Percentiles rank a stretch among this genome's conserved stretches.
Conservation (phyloP, 225 moss, liverwort and hornwort species). For the Lunularia cruciata region DNA sequence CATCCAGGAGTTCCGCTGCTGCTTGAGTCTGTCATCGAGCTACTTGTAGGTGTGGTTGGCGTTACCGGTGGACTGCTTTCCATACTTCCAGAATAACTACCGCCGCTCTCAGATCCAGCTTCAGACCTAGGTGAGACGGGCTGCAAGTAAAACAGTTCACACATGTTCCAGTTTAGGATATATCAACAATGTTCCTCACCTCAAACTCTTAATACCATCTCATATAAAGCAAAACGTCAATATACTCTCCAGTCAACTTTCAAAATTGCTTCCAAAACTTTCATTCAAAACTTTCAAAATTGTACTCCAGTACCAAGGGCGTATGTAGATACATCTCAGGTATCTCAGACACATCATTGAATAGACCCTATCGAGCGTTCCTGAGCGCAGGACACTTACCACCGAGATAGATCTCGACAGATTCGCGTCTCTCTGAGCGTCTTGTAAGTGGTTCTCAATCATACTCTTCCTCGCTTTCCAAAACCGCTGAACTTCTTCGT, state of each 20-base stretch:
- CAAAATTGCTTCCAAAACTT: too few relatives aligned
- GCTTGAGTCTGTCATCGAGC: not conserved
- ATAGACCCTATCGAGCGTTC: too few relatives aligned
- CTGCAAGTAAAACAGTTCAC: not conserved
- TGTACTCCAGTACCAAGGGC: too few relatives aligned
- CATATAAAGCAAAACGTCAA: too few relatives aligned
- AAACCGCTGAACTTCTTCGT: slow-evolving; percentile 35
- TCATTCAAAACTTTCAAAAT: too few relatives aligned
- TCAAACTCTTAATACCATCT: too few relatives aligned
- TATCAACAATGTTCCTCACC: too few relatives aligned
- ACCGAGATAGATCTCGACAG: not conserved
- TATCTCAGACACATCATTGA: too few relatives aligned
- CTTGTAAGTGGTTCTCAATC: slow-evolving; percentile 27
- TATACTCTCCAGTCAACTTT: too few relatives aligned
- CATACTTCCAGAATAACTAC: not conserved
- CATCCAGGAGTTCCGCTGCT: not conserved
- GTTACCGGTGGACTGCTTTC: not conserved
- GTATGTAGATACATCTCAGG: too few relatives aligned
- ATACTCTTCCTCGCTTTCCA: slow-evolving; percentile 23
- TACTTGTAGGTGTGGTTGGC: not conserved
- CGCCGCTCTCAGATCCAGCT: not conserved
- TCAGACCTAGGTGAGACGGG: not conserved
- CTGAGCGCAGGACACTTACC: not conserved
- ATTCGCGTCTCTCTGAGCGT: slow-evolving; percentile 28
- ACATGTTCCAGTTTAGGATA: too few relatives aligned